Evolutionary conservation across 805 yeast genomes (phyloP).

Genomic region (Saccharomyces eubayanus): DNA sequence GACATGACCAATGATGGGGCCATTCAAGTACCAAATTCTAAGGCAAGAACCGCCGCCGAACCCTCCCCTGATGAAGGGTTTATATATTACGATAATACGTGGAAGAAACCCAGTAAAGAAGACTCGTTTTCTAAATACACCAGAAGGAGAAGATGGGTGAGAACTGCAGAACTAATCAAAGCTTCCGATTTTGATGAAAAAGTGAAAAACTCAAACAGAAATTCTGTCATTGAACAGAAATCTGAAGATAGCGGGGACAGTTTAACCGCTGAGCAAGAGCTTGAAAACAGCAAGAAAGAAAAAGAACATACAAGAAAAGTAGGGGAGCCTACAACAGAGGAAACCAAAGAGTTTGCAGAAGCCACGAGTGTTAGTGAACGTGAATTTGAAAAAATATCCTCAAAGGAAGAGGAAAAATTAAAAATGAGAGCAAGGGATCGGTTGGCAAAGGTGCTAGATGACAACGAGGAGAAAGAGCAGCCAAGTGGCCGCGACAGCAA

Average conservation of each 20-base stretch:
- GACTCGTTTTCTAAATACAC: slow-evolving; percentile 87
- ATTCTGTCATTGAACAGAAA: neutral
- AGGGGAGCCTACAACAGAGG: neutral
- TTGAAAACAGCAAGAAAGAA: neutral
- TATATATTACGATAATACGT: slow-evolving; percentile 82
- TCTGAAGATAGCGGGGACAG: neutral
- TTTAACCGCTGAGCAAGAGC: neutral
- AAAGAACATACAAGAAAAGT: neutral
- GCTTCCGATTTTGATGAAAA: neutral
- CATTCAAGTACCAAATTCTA: slow-evolving; percentile 55
- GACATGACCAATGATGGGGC: slow-evolving; percentile 88
- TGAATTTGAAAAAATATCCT: neutral
- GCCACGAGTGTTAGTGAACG: neutral
- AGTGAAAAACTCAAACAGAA: neutral
- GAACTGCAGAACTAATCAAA: slow-evolving; percentile 80
- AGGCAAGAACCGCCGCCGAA: slow-evolving; percentile 47
- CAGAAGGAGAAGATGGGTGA: slow-evolving; percentile 89
- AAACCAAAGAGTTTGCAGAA: neutral
- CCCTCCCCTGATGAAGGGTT: slow-evolving; percentile 80
- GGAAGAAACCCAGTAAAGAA: slow-evolving; percentile 85
- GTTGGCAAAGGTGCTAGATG: neutral
- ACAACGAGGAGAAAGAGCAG: neutral
- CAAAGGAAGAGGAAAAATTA: neutral
- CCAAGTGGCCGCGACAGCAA: neutral
- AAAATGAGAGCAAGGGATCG: neutral